phyloP scores from a whole-genome alignment of 176 grass and related monocot species.

The Musa troglodytarum region DNA sequence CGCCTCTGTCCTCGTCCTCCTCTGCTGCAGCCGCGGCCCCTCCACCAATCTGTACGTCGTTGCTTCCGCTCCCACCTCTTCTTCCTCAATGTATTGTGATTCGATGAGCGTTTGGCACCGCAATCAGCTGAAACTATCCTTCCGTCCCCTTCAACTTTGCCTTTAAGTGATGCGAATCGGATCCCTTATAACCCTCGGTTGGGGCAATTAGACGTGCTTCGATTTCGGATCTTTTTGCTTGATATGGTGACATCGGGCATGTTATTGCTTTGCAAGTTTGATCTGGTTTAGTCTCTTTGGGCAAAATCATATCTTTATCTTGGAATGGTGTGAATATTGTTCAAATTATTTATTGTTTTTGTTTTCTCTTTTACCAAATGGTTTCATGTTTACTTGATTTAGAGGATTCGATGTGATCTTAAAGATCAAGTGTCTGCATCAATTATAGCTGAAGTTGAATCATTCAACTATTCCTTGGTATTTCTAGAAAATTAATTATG shows the following conservation, averaged over 20 bases:
- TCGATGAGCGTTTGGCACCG: too few relatives aligned
- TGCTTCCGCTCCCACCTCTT: background rate
- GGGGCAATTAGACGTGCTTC: background rate
- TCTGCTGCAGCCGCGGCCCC: conserved; percentile 39
- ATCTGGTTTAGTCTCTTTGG: background rate
- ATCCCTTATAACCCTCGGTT: background rate
- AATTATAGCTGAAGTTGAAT: too few relatives aligned
- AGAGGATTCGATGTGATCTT: too few relatives aligned
- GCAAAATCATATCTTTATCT: background rate
- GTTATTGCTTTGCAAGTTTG: background rate
- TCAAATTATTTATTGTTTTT: background rate
- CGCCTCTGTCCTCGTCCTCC: conserved; percentile 34
- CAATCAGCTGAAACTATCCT: background rate
- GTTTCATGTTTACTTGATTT: too few relatives aligned
- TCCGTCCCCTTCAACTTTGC: too few relatives aligned
- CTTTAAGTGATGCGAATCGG: too few relatives aligned
- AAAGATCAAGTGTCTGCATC: too few relatives aligned
- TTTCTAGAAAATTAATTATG: too few relatives aligned
- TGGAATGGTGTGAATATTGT: background rate
- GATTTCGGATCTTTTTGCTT: background rate
- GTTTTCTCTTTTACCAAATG: background rate
- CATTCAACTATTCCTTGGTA: too few relatives aligned
- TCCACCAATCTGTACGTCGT: conserved; percentile 44
- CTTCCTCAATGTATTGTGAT: background rate
- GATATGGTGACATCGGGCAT: background rate